Evolutionary conservation across 78 protist genomes (phyloP).

Genomic region (Guillardia theta): DNA sequence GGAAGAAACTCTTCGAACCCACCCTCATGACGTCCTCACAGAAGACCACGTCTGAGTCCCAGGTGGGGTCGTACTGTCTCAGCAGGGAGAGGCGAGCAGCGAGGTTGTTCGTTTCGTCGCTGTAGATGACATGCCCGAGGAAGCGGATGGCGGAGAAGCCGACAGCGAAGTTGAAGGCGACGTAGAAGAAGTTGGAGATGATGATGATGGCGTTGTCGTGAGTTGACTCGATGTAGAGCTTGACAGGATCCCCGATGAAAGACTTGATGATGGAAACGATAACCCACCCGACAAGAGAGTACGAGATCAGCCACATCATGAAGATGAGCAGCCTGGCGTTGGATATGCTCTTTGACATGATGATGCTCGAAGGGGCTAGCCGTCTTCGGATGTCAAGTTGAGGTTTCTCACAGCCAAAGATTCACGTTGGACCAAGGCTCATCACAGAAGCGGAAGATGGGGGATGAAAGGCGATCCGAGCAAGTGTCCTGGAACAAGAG

Average conservation of each 20-base stretch:
- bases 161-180: not conserved
- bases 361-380: too few species aligned
- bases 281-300: not conserved
- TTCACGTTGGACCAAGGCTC: not conserved
- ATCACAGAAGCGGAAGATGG: too few species aligned
- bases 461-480: too few species aligned
- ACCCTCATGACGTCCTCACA: not conserved
- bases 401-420: not conserved
- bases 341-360: not conserved
- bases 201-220: not conserved
- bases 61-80: not conserved
- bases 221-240: not conserved
- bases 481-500: too few species aligned
- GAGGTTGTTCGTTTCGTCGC: not conserved
- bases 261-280: not conserved
- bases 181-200: not conserved
- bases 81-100: not conserved
- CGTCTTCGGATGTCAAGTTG: not conserved
- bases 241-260: not conserved
- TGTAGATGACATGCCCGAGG: not conserved
- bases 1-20: slow-evolving; percentile 14
- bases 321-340: not conserved
- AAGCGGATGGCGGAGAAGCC: not conserved
- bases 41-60: not conserved
- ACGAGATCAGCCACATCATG: not conserved